Conservation (phyloP, 176 grass and related monocot species). For the Microstegium vimineum region DNA sequence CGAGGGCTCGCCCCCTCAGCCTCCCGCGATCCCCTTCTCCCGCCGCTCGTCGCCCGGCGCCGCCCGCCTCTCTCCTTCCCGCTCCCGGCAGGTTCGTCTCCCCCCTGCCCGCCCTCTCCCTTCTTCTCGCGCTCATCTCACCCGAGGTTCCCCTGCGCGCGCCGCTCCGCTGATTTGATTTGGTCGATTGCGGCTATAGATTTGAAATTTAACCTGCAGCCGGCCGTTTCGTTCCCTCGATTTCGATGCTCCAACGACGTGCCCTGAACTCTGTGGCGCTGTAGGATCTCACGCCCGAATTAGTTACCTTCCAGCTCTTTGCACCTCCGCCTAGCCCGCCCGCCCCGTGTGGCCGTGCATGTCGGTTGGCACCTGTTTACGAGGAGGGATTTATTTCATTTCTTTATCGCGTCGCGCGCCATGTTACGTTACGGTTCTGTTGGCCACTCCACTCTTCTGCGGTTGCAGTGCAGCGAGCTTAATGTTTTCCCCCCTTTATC, state of each 20-base stretch:
- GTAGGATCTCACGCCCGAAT: neutral
- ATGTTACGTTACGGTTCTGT: neutral
- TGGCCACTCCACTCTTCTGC: neutral
- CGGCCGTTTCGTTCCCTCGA: neutral
- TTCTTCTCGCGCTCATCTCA: neutral
- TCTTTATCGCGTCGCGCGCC: neutral
- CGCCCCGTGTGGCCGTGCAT: neutral
- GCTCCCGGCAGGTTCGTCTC: slow-evolving; percentile 1
- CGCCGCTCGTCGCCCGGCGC: neutral
- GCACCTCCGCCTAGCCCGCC: neutral
- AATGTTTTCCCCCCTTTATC: neutral
- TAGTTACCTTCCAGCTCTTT: neutral
- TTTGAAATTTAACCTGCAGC: neutral
- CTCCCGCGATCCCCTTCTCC: neutral
- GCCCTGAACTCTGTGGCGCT: neutral
- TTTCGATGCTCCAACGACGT: neutral
- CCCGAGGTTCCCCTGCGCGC: no score
- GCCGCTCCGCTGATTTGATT: neutral
- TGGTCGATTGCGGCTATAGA: neutral
- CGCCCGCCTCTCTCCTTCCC: neutral
- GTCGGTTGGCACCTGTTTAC: neutral
- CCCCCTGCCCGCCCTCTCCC: neutral
- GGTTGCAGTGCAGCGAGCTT: neutral
- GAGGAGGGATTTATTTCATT: neutral
- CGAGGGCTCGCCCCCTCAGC: neutral